Percentiles rank a stretch among this genome's conserved stretches.
These are phyloP conservation scores for Rhizophlyctis rosea DNA, from an alignment of 192 early-diverging fungal species.

Conservation along the genomic window DNA sequence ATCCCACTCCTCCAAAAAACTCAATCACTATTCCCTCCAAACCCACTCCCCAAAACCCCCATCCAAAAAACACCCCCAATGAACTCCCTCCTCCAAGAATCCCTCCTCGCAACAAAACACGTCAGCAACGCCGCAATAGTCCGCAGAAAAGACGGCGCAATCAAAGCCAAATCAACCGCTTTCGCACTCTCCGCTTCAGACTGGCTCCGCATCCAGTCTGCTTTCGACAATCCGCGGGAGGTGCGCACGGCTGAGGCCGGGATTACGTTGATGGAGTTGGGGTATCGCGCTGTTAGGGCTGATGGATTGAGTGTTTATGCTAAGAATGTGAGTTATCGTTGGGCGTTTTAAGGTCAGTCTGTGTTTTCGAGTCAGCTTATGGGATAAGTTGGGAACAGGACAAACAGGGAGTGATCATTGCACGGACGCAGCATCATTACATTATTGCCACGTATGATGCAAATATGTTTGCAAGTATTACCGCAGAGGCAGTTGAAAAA, in stretches of 20 bases:
- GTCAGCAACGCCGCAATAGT: conserved; percentile 51
- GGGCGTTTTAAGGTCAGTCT: neutral
- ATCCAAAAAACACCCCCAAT: too few relatives aligned
- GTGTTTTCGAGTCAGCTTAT: conserved; percentile 4
- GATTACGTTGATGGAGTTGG: conserved; percentile 41
- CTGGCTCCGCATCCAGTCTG: conserved; percentile 32
- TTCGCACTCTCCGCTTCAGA: conserved; percentile 36
- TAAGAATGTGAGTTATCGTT: conserved; percentile 38
- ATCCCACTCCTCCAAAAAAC: too few relatives aligned
- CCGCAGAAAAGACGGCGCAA: conserved; percentile 43
- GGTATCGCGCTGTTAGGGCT: conserved; percentile 42
- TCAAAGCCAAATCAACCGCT: conserved; percentile 50
- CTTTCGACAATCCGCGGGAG: conserved; percentile 49
- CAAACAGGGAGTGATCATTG: conserved; percentile 45
- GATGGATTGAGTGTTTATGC: conserved; percentile 49
- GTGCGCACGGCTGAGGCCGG: conserved; percentile 39
- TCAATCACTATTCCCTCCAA: too few relatives aligned
- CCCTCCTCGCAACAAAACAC: conserved; percentile 45
- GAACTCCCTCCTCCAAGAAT: conserved; percentile 53
- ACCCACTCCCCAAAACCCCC: too few relatives aligned
- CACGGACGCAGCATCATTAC: conserved; percentile 41
- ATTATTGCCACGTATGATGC: conserved; percentile 48
- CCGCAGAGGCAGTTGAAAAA: conserved; percentile 55
- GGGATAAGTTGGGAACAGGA: conserved; percentile 24
- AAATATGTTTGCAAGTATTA: conserved; percentile 51